Evolutionary conservation across 148 eudicot genomes (phyloP).

Genomic region (Talinum fruticosum): DNA sequence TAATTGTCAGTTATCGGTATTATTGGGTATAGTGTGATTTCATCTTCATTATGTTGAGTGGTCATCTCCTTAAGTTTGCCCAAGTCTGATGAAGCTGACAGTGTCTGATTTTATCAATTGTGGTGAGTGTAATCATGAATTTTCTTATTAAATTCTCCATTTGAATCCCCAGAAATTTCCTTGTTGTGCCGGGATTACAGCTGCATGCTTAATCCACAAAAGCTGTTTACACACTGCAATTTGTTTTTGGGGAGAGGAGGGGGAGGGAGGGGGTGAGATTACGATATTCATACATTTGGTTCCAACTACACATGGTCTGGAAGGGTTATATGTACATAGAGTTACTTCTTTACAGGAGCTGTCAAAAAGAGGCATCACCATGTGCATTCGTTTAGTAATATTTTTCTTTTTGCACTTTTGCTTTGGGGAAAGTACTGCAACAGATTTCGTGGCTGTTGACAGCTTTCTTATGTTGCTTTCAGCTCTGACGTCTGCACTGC

Average conservation of each 20-base stretch:
- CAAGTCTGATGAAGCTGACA: background rate
- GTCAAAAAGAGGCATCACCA: background rate
- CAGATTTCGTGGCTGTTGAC: background rate
- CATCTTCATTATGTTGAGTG: background rate
- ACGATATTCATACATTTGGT: background rate
- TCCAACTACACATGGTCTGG: background rate
- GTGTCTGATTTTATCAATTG: background rate
- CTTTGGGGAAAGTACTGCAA: background rate
- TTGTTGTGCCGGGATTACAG: background rate
- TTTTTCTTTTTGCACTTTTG: background rate
- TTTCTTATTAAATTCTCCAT: background rate
- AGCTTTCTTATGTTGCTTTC: background rate
- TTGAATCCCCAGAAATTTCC: background rate
- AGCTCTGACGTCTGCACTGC: background rate
- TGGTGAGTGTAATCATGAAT: background rate
- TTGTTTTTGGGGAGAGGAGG: background rate
- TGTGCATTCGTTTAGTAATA: background rate
- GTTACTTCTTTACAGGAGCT: background rate
- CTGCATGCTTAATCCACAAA: background rate
- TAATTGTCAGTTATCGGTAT: background rate
- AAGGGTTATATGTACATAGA: background rate
- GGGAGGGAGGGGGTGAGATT: background rate
- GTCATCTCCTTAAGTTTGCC: background rate
- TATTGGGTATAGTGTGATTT: background rate
- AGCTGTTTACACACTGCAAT: too few species aligned